A percentile compares a stretch with the other conserved stretches of the same genome.
Evolutionary conservation across 148 eudicot genomes (phyloP).

Genomic region (Cornus suecica): DNA sequence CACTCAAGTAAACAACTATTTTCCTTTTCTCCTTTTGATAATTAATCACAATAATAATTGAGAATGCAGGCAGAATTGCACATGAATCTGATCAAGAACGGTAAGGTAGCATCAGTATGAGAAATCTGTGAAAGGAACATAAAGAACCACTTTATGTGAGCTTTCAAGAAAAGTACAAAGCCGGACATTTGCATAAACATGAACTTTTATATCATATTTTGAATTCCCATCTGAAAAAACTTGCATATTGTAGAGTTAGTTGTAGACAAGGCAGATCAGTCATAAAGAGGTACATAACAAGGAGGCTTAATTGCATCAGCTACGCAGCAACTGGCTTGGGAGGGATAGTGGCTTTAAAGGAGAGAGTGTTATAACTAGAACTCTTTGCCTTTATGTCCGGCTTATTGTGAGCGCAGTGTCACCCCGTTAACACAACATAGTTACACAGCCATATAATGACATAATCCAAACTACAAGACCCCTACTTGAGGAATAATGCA

Average conservation of each 20-base stretch:
- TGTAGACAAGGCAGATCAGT: no score
- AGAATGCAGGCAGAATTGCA: neutral
- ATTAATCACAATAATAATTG: neutral
- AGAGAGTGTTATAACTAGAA: no score
- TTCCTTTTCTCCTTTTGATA: no score
- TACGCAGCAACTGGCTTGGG: no score
- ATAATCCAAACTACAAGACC: neutral
- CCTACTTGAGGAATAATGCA: neutral
- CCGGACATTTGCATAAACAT: no score
- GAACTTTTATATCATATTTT: no score
- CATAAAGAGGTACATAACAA: no score
- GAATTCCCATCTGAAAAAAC: neutral
- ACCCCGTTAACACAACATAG: neutral
- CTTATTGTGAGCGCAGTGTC: neutral
- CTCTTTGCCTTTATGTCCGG: no score
- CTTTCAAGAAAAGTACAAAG: neutral
- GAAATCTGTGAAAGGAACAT: neutral
- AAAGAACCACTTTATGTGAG: neutral
- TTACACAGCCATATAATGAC: neutral
- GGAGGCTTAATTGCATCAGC: no score
- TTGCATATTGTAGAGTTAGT: neutral
- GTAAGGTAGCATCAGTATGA: no score
- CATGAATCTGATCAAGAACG: neutral
- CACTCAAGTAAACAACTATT: neutral
- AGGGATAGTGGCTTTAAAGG: no score